Evolutionary conservation across 2,329 filamentous ascomycete genomes (phyloP), one percentile per base, ranked within the genome.

Genomic region (Stenocarpella maydis): DNA sequence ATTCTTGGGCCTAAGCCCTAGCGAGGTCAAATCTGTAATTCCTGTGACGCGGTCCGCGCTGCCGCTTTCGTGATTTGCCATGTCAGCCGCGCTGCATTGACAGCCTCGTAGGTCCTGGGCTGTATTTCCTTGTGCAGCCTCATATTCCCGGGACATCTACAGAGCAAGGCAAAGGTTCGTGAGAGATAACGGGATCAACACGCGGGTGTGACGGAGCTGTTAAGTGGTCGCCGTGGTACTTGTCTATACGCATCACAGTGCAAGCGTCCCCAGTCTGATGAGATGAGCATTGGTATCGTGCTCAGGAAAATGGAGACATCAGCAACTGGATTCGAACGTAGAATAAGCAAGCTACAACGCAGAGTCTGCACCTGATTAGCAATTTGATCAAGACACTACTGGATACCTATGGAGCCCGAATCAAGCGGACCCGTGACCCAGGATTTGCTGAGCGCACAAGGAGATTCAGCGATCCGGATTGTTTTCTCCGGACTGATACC

Each of bases 291-390:
- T 54, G 52, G n/a, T 54, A 54, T 24, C 52, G 31, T 54, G 31
- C 31, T 10, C 31, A 37, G 17, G 31, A 24, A 54, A 24, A 54
- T 4, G 28, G 31, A 37, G 31, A 54, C 31, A 39, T 24, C 52
- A 39, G 52, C 52, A 37, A 54, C 31, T 54, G 28, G 31, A 24
- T 54, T 37, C 52, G 37, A 54, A 21, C n/a, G 52, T 37, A 39
- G 52, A 54, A 54, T 54, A 54, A 37, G 52, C 52, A 37, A 54
- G 52, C 52, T 54, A 24, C 10, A 54, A 54, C 31, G 52, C 52
- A 54, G 31, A 54, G 52, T 24, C 52, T 54, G 52, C 34, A 37
- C 52, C 31, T 54, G 10, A 54, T 54, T 24, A 15, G 52, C 52
- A 34, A 54, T 54, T 15, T 54, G 31, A 37, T 54, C 52, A 37